These are phyloP conservation scores for Pouteria campechiana DNA, from an alignment of 179 eudicot species.

Conservation along the genomic window DNA sequence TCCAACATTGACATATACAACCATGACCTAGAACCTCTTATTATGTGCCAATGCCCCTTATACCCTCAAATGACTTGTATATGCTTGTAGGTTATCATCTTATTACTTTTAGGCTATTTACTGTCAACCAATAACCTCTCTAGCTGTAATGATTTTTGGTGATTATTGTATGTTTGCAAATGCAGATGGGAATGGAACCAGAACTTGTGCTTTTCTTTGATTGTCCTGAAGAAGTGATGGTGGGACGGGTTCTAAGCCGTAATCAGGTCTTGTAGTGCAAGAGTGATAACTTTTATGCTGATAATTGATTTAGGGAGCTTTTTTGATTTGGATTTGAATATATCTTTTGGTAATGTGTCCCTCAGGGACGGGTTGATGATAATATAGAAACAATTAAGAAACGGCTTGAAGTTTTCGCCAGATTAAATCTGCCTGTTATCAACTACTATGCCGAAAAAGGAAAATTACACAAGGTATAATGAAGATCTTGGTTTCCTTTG, in stretches of 20 bases:
- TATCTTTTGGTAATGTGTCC: slow-evolving; percentile 12
- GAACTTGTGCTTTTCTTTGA: slow-evolving; percentile 89
- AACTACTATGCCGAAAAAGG: slow-evolving; percentile 66
- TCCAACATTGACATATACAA: neutral
- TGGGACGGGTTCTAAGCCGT: slow-evolving; percentile 72
- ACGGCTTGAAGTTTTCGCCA: slow-evolving; percentile 61
- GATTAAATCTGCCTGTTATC: slow-evolving; percentile 69
- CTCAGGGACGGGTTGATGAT: slow-evolving; percentile 86
- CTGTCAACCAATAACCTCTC: no score
- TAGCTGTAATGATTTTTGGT: no score
- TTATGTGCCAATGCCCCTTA: no score
- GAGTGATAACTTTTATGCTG: no score
- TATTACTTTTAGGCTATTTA: no score
- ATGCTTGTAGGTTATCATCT: no score
- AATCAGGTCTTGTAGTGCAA: slow-evolving; percentile 47
- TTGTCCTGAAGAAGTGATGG: slow-evolving; percentile 83
- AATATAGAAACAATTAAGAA: slow-evolving; percentile 68
- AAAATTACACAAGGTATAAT: slow-evolving; percentile 69
- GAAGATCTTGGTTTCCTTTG: no score
- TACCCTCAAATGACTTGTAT: no score
- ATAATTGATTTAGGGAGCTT: neutral
- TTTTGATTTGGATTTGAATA: neutral
- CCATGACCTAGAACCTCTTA: no score
- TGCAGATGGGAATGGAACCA: slow-evolving; percentile 76
- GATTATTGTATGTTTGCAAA: neutral